Base-by-base conservation (phyloP, 345 rosid genomes). In the Heritiera fomes region DNA sequence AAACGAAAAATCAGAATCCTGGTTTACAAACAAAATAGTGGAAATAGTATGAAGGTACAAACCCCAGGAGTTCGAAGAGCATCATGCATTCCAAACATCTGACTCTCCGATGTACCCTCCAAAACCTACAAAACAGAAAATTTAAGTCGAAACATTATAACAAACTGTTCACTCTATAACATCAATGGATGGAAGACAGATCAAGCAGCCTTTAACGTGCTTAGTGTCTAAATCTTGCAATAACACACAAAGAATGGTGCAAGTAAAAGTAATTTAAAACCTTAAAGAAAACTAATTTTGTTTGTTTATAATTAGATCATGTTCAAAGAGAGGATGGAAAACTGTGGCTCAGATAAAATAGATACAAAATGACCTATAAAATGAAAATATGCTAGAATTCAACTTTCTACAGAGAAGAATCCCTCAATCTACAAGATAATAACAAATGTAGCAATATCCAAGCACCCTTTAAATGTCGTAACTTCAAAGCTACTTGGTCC, bases 1-100 rank as follows among this genome's bases (percentile, higher is more conserved):
- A 67, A 43, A 52, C 8, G 50, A n/a, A 43, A 40, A 43, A 41
- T 23, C 14, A 14, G 32, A 70, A 70, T 70, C 74, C 58, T 47
- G 3, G 12, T 49, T 70, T 70, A 49, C 13, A 3, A 70, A 14
- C 41, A 28, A 7, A 61, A 61, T 3, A 23, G 20, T n/a, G 53
- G 28, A 62, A 30, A 49, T 9, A 28, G 17, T 7, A 81, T 69
- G 38, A 34, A 34, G 38, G 38, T 34, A 87, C 89, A 73, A 76
- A 93, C 98, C 97, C 88, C 94, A 60, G 98, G 98, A 81, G 97
- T 95, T 60, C n/a, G 88, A 80, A 92, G 84, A 82, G 79, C 82
- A n/a, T 87, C 91, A 32, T 81, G 89, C 82, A 77, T 81, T 74
- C 85, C 83, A 28, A 83, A 72, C 85, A 84, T 84, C 60, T 83